Base-by-base conservation (phyloP, 495 filamentous ascomycete genomes). In the Aspergillus nanangensis region DNA sequence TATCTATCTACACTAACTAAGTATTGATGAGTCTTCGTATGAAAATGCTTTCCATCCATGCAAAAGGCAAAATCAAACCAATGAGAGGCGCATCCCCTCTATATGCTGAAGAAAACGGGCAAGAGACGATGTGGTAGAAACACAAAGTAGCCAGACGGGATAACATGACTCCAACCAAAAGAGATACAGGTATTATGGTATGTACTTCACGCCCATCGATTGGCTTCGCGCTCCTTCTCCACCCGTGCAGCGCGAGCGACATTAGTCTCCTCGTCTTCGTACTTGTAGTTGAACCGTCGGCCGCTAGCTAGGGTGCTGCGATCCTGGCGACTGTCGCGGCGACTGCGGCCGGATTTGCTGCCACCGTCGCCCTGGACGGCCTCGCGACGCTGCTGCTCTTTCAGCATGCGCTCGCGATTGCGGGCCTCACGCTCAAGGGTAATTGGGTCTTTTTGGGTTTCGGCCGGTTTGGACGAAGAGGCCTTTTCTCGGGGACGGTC, bases 361-460 rank as follows among this genome's bases (percentile, higher is more conserved):
- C 45, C 49, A 34, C 70, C 58, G 46, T 78, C 74, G 25, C 69
- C 65, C 65, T 67, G 60, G 67, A 63, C 55, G 60, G 67, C 67
- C 44, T 80, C 81, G 37, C 88, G 83, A 14, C 85, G 80, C 61
- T 90, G 81, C 38, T 88, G 76, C 61, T 94, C 89, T 50, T 87
- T 87, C 5, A 86, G 71, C 35, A 91, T 61, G 9, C 90, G 75
- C 59, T 92, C 89, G 9, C 85, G 74, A 47, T 90, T 83, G 11
- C 86, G 75, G 10, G 81, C 81, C 59, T 89, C 86, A 13, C 89
- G 82, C 57, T 92, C 89, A 1, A 84, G 67, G 0, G 85, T 84
- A 54, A 91, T 83, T 0, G 83, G 81, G 57, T 95, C 85, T 51
- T 77, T 72, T 10, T 69, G 67, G 0, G 72, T 70, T 8, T 71